Base-by-base conservation (phyloP, 192 early-diverging fungal genomes). In the Coemansia interrupta region DNA sequence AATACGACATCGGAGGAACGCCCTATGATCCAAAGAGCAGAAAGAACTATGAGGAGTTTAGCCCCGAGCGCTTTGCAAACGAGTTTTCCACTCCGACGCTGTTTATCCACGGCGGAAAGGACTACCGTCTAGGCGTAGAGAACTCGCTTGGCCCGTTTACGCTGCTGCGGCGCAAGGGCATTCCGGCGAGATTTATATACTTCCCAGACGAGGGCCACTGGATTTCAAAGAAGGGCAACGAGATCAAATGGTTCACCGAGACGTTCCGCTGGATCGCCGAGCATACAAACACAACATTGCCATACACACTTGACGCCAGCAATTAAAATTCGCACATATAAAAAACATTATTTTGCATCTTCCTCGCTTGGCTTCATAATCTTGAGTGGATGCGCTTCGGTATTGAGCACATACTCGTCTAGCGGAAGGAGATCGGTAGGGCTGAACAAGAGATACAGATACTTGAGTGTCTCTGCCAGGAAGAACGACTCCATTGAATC, bases 391-490 rank as follows among this genome's bases (percentile, higher is more conserved):
- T 96, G 96, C 19, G 92, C 94, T 70, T 96, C 96, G 3, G 96
- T 98, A 63, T 92, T 98, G 60, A 96, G 85, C 4, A 97, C 92
- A 77, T 85, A 95, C 68, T 90, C 66, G 55, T 91, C 87, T 36
- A 95, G 73, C 9, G 89, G 72, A 30, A 93, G 61, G 7, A 82
- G 51, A 58, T 85, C 70, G 26, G 81, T 70, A 15, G 85, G 71
- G n/a, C 82, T 83, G 66, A 93, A 96, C 47, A 96, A 80, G 63
- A 98, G 59, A 68, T 92, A 98, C 22, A 94, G 79, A 68, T 98
- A 98, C 75, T 98, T 98, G 58, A 98, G 83, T 0, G 94, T 95
- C 68, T 98, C 96, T 0, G 94, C 93, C 56, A 95, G 68, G 64
- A 97, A 94, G 73, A 94, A 97, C 38, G 87, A 87, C 49, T 83